Base-by-base conservation (phyloP, 352 stramenopile genomes). In the Globisporangium spinosum region DNA sequence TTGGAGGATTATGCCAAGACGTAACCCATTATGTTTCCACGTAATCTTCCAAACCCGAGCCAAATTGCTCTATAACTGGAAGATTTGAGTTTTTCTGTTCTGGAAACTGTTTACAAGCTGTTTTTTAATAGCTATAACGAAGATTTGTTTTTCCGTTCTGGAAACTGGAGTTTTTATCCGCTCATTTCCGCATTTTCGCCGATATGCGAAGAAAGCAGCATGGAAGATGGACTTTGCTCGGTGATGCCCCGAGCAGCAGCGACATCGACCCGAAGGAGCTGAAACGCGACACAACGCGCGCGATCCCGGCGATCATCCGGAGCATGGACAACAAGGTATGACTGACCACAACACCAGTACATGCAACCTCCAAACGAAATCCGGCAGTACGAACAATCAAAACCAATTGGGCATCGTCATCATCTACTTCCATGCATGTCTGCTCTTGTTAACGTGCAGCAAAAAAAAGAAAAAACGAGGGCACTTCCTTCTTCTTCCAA, bases 231-330 rank as follows among this genome's bases (percentile, higher is more conserved):
- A 51, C n/a, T 47, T 20, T 20, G 20, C 29, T 65, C 25, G 45
- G 23, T 25, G 45, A 65, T 20, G n/a, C 34, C 1, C 58, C 58
- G n/a, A 53, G 22, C 34, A 58, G 60, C 25, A 12, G 20, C 17
- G 43, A 65, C 15, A 49, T 65, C 40, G 27, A 65, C 34, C 60
- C 60, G 7, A 58, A 58, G n/a, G 27, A 67, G 34, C 62, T 67
- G 8, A 35, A 17, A 10, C 29, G 32, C 62, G 51, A 67, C 51
- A 61, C 23, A 32, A 53, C 49, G 25, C 62, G 62, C 32, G 62
- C 62, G 29, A 67, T 61, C 29, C 62, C 13, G 7, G 29, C 29
- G 15, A 60, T 54, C 29, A n/a, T 61, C n/a, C 47, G 35, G 22
- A 12, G 49, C 62, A 61, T 61, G 62, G 23, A 67, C 62, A 40